phyloP scores from a whole-genome alignment of 2,329 filamentous ascomycete genomes.

The Capronia americana region DNA sequence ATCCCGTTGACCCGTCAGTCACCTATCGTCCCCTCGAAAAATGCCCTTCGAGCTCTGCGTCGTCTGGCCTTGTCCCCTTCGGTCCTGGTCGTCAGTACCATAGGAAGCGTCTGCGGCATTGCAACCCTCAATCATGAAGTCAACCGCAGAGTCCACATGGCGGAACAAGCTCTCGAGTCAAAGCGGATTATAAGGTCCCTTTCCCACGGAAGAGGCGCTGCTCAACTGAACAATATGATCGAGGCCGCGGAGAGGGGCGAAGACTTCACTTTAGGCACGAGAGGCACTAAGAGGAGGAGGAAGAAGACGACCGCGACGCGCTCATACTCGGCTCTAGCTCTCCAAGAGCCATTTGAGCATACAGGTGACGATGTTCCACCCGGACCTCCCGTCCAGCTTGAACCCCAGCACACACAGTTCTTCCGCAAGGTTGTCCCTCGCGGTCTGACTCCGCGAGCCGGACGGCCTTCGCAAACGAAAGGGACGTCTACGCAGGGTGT shows the following conservation, averaged over 20 bases:
- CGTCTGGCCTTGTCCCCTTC: constrained; percentile 45
- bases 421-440: neutral
- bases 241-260: constrained; percentile 53
- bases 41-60: constrained; percentile 51
- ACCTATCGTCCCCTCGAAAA: constrained; percentile 49
- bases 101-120: constrained; percentile 50
- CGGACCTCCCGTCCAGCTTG: neutral
- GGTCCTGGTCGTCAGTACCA: constrained; percentile 41
- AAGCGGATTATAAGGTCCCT: constrained; percentile 51
- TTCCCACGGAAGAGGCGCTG: constrained; percentile 41
- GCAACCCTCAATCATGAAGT: constrained; percentile 52
- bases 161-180: constrained; percentile 53
- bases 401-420: neutral
- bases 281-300: constrained; percentile 41
- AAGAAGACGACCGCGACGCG: constrained; percentile 25
- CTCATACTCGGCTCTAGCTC: constrained; percentile 23
- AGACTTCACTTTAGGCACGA: constrained; percentile 49
- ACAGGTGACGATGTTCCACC: neutral
- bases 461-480: neutral
- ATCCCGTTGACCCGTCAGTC: constrained; percentile 5
- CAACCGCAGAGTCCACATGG: constrained; percentile 49
- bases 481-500: neutral
- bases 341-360: constrained; percentile 9
- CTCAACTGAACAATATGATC: constrained; percentile 50
- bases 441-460: neutral